These are phyloP conservation scores for Mycena maculata DNA, from an alignment of 768 basidiomycete species.

Conservation along the genomic window DNA sequence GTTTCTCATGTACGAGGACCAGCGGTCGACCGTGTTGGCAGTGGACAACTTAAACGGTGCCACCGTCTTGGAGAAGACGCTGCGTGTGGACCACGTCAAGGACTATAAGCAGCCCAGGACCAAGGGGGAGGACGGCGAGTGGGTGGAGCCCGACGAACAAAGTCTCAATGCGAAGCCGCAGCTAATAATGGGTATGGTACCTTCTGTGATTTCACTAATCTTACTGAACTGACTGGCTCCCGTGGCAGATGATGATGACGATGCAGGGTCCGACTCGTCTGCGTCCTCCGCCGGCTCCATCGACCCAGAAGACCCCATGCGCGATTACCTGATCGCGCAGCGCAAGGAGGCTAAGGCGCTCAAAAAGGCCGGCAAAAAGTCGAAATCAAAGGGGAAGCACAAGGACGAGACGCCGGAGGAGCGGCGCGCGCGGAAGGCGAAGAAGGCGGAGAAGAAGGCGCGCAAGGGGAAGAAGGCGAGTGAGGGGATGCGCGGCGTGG, in stretches of 20 bases:
- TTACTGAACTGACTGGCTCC: not conserved
- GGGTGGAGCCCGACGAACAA: conserved; percentile 86
- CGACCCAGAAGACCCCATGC: conserved; percentile 98
- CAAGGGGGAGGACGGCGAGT: conserved; percentile 86
- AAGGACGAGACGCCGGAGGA: conserved; percentile 86
- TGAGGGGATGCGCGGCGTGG: conserved; percentile 72
- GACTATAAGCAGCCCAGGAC: conserved; percentile 89
- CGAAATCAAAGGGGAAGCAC: conserved; percentile 72
- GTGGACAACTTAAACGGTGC: conserved; percentile 99
- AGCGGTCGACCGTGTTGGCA: conserved; percentile 93
- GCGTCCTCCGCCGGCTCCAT: conserved; percentile 73
- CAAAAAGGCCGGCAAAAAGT: conserved; percentile 72
- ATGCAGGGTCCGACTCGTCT: conserved; percentile 71
- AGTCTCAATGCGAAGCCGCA: conserved; percentile 89
- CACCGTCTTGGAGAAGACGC: conserved; percentile 82
- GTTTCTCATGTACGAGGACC: conserved; percentile 99
- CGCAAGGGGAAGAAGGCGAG: conserved; percentile 65
- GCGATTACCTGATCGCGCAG: conserved; percentile 87
- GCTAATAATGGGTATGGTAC: conserved; percentile 65
- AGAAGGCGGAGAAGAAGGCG: conserved; percentile 75
- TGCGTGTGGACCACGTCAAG: conserved; percentile 93
- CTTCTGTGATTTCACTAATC: conserved; percentile 7
- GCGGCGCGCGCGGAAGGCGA: conserved; percentile 77
- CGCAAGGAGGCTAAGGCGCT: conserved; percentile 75
- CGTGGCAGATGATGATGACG: conserved; percentile 51